These are phyloP conservation scores for Diaporthe australafricana DNA, from an alignment of 2,329 filamentous ascomycete genomes.

Conservation along the genomic window DNA sequence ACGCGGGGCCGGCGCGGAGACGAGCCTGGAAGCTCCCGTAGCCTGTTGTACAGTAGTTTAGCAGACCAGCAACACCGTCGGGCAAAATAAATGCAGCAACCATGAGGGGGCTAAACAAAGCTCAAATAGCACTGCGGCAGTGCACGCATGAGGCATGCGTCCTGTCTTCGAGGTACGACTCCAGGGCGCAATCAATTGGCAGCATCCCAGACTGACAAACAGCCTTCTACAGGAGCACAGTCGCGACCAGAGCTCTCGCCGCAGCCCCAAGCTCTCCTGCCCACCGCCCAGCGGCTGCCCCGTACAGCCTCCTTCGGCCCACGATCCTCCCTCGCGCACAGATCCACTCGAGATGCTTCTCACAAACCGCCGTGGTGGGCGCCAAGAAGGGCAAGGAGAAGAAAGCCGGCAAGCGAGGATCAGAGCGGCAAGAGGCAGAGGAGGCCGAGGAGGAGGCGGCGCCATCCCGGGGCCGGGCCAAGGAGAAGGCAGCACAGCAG, in stretches of 20 bases:
- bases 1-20: conserved; percentile 22
- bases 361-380: conserved; percentile 27
- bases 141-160: background rate
- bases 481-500: conserved; percentile 32
- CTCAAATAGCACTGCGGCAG: conserved; percentile 28
- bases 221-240: conserved; percentile 2
- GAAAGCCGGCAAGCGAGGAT: conserved; percentile 8
- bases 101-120: conserved; percentile 34
- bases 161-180: background rate
- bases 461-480: conserved; percentile 29
- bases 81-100: background rate
- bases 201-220: background rate
- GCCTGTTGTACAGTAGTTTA: background rate
- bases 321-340: background rate
- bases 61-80: background rate
- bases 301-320: background rate
- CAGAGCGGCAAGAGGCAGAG: conserved; percentile 10
- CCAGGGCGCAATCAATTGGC: background rate
- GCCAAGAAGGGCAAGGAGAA: conserved; percentile 34
- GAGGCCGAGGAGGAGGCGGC: conserved; percentile 14
- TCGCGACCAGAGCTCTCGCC: conserved; percentile 8
- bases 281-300: background rate
- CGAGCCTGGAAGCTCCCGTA: background rate
- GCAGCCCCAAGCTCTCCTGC: conserved; percentile 15
- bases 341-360: conserved; percentile 24